A percentile compares a stretch with the other conserved stretches of the same genome.
These are phyloP conservation scores for Zymoseptoria passerinii DNA, from an alignment of 2,329 filamentous ascomycete species.

Conservation along the genomic window DNA sequence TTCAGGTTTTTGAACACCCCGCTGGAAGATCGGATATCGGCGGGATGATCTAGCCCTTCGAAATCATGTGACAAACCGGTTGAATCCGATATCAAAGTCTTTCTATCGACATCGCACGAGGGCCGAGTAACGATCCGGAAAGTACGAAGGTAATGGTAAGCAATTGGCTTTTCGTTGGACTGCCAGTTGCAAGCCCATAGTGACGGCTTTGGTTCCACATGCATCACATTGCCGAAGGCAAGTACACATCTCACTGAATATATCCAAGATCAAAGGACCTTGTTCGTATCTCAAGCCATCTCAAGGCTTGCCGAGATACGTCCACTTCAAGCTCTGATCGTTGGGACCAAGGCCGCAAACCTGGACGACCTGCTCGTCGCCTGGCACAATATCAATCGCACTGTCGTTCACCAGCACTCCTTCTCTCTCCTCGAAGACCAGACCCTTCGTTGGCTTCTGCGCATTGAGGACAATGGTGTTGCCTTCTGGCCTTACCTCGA, in stretches of 20 bases:
- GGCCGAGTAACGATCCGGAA: not conserved
- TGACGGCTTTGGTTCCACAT: not conserved
- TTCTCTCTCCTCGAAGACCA: conserved; percentile 53
- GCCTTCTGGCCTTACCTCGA: conserved; percentile 35
- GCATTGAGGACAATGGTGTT: conserved; percentile 40
- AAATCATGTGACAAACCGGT: too few species aligned
- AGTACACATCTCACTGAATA: not conserved
- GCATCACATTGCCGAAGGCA: not conserved
- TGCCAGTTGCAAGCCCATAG: not conserved
- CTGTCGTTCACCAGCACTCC: conserved; percentile 48
- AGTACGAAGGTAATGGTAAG: not conserved
- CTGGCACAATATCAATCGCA: conserved; percentile 51
- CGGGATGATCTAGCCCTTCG: too few species aligned
- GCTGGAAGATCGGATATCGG: too few species aligned
- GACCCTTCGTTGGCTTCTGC: conserved; percentile 48
- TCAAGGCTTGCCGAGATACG: conserved; percentile 34
- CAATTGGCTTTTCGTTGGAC: not conserved
- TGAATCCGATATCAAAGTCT: too few species aligned
- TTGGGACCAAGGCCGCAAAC: conserved; percentile 35
- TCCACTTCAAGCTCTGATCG: conserved; percentile 37
- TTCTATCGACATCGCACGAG: too few species aligned
- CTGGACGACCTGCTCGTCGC: conserved; percentile 45
- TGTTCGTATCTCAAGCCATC: not conserved
- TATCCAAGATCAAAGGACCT: not conserved
- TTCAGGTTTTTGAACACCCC: too few species aligned